Evolutionary conservation across 768 basidiomycete species (phyloP).

Genomic region (Brasilioporus rufonigricans): DNA sequence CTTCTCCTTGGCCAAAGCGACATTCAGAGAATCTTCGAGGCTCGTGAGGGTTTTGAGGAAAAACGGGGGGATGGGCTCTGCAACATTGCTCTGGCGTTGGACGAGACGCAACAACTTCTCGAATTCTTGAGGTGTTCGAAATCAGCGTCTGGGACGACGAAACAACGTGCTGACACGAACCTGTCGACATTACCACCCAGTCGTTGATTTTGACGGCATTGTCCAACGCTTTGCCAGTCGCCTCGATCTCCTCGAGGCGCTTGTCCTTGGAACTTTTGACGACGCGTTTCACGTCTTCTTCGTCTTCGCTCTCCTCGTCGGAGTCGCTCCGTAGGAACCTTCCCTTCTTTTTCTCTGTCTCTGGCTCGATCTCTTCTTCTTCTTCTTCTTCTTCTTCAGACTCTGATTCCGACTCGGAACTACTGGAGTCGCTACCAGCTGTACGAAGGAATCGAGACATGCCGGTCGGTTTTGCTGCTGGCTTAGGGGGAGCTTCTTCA

Average conservation of each 20-base stretch:
- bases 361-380: constrained; percentile 56
- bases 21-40: constrained; percentile 75
- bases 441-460: constrained; percentile 81
- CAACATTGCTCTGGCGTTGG: constrained; percentile 78
- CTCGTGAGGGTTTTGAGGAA: constrained; percentile 71
- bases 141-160: constrained; percentile 5
- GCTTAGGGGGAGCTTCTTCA: constrained; percentile 51
- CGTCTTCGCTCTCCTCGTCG: constrained; percentile 56
- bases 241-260: constrained; percentile 92
- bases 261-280: constrained; percentile 88
- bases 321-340: constrained; percentile 45
- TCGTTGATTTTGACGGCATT: constrained; percentile 96
- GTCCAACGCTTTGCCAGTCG: constrained; percentile 85
- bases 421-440: constrained; percentile 54
- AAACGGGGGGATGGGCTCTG: constrained; percentile 85
- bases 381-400: constrained; percentile 59
- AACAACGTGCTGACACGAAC: constrained; percentile 40
- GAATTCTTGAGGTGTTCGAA: constrained; percentile 66
- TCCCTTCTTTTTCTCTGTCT: constrained; percentile 38
- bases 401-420: constrained; percentile 48
- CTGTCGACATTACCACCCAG: constrained; percentile 89
- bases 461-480: constrained; percentile 27
- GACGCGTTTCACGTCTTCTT: constrained; percentile 69
- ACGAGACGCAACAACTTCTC: constrained; percentile 94
- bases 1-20: constrained; percentile 80